Evolutionary conservation across 768 basidiomycete genomes (phyloP), one percentile per base, ranked within the genome.

Genomic region (Calvatia gigantea): DNA sequence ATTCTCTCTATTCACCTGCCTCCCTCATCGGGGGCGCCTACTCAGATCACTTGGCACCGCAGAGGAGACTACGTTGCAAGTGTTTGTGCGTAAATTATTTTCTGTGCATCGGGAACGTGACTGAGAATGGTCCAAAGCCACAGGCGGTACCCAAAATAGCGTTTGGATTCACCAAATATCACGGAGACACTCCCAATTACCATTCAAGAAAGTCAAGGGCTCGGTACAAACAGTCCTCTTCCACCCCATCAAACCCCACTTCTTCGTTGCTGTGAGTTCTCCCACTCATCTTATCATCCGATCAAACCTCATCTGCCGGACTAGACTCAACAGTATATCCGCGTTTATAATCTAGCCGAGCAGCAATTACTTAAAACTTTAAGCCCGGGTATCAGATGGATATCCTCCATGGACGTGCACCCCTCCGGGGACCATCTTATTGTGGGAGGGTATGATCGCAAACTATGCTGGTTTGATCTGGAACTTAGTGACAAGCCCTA

Each of bases 381-480:
- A 42, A 84, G 79, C 65, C 91, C 95, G n/a, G 95, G 95, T 51
- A 90, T 96, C 60, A 87, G 85, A 68, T 98, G 96, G 96, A 98
- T 99, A 66, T 97, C 94, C 32, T 91, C 85, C 8, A 88, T 99
- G 87, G 95, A 98, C 67, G 82, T 99, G 23, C 97, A 99, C 71
- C 92, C 96, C 19, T 88, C 89, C 48, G 93, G 93, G 27, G 95
- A 98, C 65, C 94, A 99, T 75, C 76, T 99, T 58, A 93, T 99
- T 58, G 91, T 99, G 47, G 97, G 97, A 57, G 93, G 93, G 44
- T 98, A 98, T 70, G 97, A 99, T 74, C 87, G 91, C 62, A 97
- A 98, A 70, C 75, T 99, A 14, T 95, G 94, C 69, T 99, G 97
- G 97, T 98, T 98, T 70, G 97, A 99, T 75, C 77, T 99, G 61